A percentile compares a stretch with the other conserved stretches of the same genome.
phyloP scores from a whole-genome alignment of 208 protist genomes.

The Trypanosoma mega region DNA sequence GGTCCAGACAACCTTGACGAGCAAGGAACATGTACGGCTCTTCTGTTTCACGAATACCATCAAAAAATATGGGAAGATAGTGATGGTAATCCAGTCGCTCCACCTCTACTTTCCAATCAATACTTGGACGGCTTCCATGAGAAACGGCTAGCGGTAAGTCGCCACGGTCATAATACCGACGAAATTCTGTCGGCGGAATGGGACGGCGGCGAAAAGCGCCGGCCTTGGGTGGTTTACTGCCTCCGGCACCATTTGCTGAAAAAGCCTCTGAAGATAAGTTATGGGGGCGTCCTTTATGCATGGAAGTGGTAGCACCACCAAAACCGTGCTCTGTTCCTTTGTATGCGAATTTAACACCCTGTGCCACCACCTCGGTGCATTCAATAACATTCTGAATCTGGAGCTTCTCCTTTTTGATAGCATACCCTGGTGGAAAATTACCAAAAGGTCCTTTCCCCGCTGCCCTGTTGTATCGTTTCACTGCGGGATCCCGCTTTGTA shows the following conservation, averaged over 20 bases:
- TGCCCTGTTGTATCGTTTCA: constrained; percentile 77
- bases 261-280: constrained; percentile 65
- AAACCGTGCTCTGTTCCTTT: constrained; percentile 64
- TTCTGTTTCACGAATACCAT: constrained; percentile 97
- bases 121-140: constrained; percentile 82
- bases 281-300: constrained; percentile 80
- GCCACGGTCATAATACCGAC: constrained; percentile 97
- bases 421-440: constrained; percentile 52
- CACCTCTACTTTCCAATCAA: constrained; percentile 98
- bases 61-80: constrained; percentile 99
- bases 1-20: constrained; percentile 93
- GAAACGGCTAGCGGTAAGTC: constrained; percentile 97
- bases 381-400: constrained; percentile 9
- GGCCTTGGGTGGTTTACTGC: constrained; percentile 78
- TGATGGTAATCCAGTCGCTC: constrained; percentile 99
- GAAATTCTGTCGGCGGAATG: constrained; percentile 95
- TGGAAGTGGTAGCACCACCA: constrained; percentile 86
- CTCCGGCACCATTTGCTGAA: constrained; percentile 73
- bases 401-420: constrained; percentile 38
- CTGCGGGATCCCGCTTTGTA: constrained; percentile 79
- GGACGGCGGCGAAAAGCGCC: constrained; percentile 82
- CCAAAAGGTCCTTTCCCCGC: constrained; percentile 87
- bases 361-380: constrained; percentile 12
- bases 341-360: constrained; percentile 69
- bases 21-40: constrained; percentile 98